These are phyloP conservation scores for Fraxinus pennsylvanica DNA, from an alignment of 257 asterid species.

Conservation along the genomic window DNA sequence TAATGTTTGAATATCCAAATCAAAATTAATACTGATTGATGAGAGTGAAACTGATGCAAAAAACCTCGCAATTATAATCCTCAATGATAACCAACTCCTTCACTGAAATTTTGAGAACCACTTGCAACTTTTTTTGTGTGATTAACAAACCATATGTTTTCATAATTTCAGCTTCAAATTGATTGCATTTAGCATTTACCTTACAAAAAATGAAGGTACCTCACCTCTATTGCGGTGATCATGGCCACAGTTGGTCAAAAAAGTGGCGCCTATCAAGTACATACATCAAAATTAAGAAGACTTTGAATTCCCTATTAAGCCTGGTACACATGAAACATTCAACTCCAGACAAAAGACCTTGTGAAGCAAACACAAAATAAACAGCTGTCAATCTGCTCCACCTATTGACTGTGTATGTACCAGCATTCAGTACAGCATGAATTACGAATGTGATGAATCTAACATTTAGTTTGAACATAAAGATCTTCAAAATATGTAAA, in stretches of 20 bases:
- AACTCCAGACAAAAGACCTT: background rate
- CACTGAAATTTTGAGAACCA: constrained; percentile 7
- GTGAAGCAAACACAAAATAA: background rate
- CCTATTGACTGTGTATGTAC: background rate
- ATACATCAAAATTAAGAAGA: background rate
- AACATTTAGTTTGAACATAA: constrained; percentile 4
- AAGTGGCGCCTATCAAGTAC: background rate
- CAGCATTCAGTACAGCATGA: constrained; percentile 2
- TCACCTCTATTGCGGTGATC: background rate
- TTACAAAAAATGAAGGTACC: background rate
- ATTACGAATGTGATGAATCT: constrained; percentile 1
- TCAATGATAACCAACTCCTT: background rate
- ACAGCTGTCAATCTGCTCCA: constrained; percentile 6
- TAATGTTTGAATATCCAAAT: constrained; percentile 1
- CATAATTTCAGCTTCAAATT: background rate
- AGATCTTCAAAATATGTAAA: background rate
- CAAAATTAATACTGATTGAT: background rate
- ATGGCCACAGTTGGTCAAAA: background rate
- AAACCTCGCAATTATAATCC: background rate
- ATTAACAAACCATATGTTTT: background rate
- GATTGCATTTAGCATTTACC: background rate
- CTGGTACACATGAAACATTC: background rate
- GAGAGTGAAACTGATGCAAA: constrained; percentile 5
- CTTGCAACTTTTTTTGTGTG: background rate
- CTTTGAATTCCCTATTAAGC: constrained; percentile 7